phyloP scores from a whole-genome alignment of 495 filamentous ascomycete species.

The Pyronema omphalodes region DNA sequence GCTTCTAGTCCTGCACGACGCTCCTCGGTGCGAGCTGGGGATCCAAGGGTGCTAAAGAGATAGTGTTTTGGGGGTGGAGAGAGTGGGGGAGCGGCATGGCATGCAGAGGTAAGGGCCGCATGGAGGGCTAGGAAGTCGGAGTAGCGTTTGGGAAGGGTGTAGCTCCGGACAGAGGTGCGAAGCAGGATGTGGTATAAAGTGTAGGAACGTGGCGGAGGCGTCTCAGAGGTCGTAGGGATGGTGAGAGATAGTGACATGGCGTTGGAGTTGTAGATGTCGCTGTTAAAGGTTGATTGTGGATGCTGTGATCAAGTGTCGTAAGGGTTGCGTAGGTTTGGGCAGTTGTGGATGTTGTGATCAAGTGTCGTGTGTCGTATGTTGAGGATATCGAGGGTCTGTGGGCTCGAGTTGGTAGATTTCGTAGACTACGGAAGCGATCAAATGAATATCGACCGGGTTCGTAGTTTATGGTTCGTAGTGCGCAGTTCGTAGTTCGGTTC shows the following conservation, averaged over 20 bases:
- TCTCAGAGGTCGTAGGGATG: slow-evolving; percentile 54
- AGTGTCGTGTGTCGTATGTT: too few relatives aligned
- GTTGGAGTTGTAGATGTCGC: slow-evolving; percentile 6
- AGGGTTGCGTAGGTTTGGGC: too few relatives aligned
- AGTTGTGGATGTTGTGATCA: too few relatives aligned
- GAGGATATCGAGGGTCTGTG: too few relatives aligned
- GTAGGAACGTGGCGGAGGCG: slow-evolving; percentile 47
- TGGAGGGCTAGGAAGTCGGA: slow-evolving; percentile 76
- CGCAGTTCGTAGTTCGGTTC: too few relatives aligned
- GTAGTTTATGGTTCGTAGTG: too few relatives aligned
- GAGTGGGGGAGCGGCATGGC: slow-evolving; percentile 36
- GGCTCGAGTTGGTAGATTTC: too few relatives aligned
- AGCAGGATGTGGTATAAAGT: slow-evolving; percentile 87
- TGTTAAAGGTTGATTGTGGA: neutral
- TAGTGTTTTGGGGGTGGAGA: slow-evolving; percentile 60
- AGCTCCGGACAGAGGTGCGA: slow-evolving; percentile 70
- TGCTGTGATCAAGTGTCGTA: too few relatives aligned
- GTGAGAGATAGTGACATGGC: slow-evolving; percentile 53
- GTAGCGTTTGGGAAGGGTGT: slow-evolving; percentile 82
- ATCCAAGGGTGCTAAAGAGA: slow-evolving; percentile 61
- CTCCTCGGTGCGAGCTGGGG: slow-evolving; percentile 58
- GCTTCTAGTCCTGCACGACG: slow-evolving; percentile 57
- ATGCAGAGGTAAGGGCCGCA: slow-evolving; percentile 42
- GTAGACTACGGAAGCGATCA: too few relatives aligned
- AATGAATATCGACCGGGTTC: too few relatives aligned